Evolutionary conservation across 352 stramenopile species (phyloP), one percentile per base, ranked within the genome.

Genomic region (Phytopythium kandeliae): DNA sequence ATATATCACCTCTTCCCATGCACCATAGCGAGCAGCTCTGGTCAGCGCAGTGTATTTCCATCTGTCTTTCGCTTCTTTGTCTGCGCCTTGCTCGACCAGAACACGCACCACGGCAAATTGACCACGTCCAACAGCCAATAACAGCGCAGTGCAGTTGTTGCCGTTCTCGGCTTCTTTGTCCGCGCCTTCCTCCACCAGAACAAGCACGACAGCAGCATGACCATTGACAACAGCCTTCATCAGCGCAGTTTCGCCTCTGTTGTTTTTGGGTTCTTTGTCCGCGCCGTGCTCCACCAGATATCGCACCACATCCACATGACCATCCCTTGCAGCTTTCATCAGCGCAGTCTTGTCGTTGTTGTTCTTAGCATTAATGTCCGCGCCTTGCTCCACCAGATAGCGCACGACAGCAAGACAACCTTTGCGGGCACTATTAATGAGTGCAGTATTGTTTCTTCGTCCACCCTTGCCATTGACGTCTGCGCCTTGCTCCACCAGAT

Each of bases 341-440:
- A 9, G 4, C 9, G 28, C 28, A 10, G 28, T 31, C 4, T 10
- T 10, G 4, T 9, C 28, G 9, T 31, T 9, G 28, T 4, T 10
- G 28, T 4, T 31, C 28, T 10, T 9, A 31, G 9, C 4, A 9
- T 4, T 9, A 4, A 13, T 35, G 11, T 35, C 31, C 6, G 31
- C 31, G 31, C 31, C 31, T 6, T 6, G 4, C 31, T 35, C 31
- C 7, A 15, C 9, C 4, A 31, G 9, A 9, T 10, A 31, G 4
- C 4, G 4, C 28, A 58, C 30, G 16, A 56, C 54, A 33, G 51
- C 24, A 1, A 62, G 17, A 46, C 53, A 43, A 35, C 48, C 43
- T n/a, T 31, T 19, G n/a, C n/a, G n/a, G 9, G 4, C 28, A 31
- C 9, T 9, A 10, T 9, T 4, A 31, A 31, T 4, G 4, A 31